These are phyloP conservation scores for Pythium sukuiense DNA, from an alignment of 352 stramenopile genomes.

Conservation along the genomic window DNA sequence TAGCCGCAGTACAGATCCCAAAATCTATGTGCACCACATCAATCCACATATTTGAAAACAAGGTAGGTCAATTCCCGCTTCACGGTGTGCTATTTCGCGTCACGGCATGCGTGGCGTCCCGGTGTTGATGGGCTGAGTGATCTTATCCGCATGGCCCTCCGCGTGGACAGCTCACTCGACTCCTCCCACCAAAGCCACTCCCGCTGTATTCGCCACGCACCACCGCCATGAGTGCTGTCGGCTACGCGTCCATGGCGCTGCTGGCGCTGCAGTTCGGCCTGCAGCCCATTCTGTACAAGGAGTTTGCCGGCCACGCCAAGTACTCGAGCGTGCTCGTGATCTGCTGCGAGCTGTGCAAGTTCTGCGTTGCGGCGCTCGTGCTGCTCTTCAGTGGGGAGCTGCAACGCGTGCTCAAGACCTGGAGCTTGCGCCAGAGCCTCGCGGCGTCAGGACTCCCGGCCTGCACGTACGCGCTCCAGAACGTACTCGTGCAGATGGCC, in stretches of 20 bases:
- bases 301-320: slow-evolving; percentile 56
- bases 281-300: slow-evolving; percentile 83
- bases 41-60: no score
- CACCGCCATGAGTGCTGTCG: slow-evolving; percentile 11
- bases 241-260: slow-evolving; percentile 50
- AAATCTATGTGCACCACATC: background rate
- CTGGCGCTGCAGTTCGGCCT: slow-evolving; percentile 81
- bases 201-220: background rate
- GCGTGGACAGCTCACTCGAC: background rate
- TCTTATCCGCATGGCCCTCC: background rate
- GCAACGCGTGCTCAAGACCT: slow-evolving; percentile 43
- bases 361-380: slow-evolving; percentile 52
- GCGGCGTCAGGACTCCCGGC: slow-evolving; percentile 70
- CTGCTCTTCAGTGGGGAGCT: slow-evolving; percentile 42
- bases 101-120: background rate
- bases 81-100: background rate
- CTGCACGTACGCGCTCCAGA: slow-evolving; percentile 87
- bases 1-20: background rate
- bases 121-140: background rate
- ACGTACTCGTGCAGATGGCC: slow-evolving; percentile 81
- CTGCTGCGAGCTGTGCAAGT: slow-evolving; percentile 70
- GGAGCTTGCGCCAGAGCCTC: slow-evolving; percentile 58
- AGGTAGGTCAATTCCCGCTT: no score
- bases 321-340: slow-evolving; percentile 74
- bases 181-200: background rate